Evolutionary conservation across 768 basidiomycete species (phyloP), one percentile per base, ranked within the genome.

Genomic region (Lentinula aciculospora): DNA sequence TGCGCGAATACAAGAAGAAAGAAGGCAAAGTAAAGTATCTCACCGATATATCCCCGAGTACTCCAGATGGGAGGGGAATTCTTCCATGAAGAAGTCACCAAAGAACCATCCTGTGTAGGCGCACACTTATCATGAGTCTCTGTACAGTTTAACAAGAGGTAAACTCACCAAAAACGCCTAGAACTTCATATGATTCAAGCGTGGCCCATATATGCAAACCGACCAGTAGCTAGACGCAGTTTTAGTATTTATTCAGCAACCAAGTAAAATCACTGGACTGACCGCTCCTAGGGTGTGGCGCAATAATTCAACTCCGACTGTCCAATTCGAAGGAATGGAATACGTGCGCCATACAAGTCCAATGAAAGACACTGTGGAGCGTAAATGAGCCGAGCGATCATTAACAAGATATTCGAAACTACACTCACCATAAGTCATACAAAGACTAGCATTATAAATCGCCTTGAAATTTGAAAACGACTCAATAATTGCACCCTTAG

Each of bases 31-130:
- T 8, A 56, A 31, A 51, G 40, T 58, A 29, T 45, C 46, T 28
- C 46, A 94, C 85, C 96, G 85, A 73, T 96, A 99, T 63, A 99
- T 98, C 31, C 97, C 97, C 53, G 94, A 95, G 69, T 98, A 98
- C 59, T 95, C 93, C 8, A 98, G 75, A 60, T 91, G 84, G 0
- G 89, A 74, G 3, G 96, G 93, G 70, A 92, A 95, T 61, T 94
- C 89, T 65, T 96, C 92, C 73, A 95, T 88, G 78, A 95, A 95
- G 74, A 96, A 96, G 72, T 96, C 93, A 23, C 94, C 94, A 64
- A 97, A 99, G 74, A 98, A 95, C 97, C 97, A 99, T 25, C 97
- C 92, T 94, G 58, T 7, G 15, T 17, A 28, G 32, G 9, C 29
- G 13, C 10, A 47, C 21, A 59, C 49, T 34, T 37, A 6, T 47